Conservation (phyloP, 1,284 basidiomycete species). For the Serendipita sp. region DNA sequence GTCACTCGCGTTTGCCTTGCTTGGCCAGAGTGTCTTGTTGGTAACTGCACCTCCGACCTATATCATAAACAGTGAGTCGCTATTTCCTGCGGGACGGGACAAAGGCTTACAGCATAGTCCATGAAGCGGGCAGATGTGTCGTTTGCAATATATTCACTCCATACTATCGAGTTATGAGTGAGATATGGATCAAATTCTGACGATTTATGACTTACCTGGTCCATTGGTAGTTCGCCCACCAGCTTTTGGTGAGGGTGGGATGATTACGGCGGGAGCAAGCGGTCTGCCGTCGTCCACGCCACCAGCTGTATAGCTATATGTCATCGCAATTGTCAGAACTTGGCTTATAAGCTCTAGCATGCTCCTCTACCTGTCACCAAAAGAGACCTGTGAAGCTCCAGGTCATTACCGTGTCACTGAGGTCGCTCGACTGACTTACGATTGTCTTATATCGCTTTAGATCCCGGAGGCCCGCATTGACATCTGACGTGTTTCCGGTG, state of each 20-base stretch:
- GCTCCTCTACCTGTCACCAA: too few relatives aligned
- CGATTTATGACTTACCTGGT: constrained; percentile 7
- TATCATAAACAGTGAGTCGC: constrained; percentile 8
- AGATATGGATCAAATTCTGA: background rate
- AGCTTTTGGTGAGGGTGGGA: constrained; percentile 20
- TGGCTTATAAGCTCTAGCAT: too few relatives aligned
- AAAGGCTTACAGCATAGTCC: constrained; percentile 30
- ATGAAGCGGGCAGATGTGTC: constrained; percentile 24
- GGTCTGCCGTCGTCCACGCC: constrained; percentile 19
- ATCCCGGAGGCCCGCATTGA: constrained; percentile 29
- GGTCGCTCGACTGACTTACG: constrained; percentile 16
- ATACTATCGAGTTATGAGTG: constrained; percentile 15
- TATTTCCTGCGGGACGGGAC: too few relatives aligned
- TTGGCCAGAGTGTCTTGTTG: constrained; percentile 24
- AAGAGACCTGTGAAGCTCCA: too few relatives aligned
- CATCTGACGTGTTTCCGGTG: constrained; percentile 22
- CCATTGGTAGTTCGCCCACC: constrained; percentile 26
- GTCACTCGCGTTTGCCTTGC: constrained; percentile 19
- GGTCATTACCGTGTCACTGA: too few relatives aligned
- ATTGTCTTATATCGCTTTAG: constrained; percentile 28
- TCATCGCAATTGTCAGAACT: background rate
- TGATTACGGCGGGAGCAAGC: constrained; percentile 21
- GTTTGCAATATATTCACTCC: constrained; percentile 26
- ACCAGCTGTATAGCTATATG: constrained; percentile 8
- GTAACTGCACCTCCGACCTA: constrained; percentile 25